A percentile compares a stretch with the other conserved stretches of the same genome.
phyloP scores from a whole-genome alignment of 176 grass and related monocot genomes.

The Thalia dealbata region DNA sequence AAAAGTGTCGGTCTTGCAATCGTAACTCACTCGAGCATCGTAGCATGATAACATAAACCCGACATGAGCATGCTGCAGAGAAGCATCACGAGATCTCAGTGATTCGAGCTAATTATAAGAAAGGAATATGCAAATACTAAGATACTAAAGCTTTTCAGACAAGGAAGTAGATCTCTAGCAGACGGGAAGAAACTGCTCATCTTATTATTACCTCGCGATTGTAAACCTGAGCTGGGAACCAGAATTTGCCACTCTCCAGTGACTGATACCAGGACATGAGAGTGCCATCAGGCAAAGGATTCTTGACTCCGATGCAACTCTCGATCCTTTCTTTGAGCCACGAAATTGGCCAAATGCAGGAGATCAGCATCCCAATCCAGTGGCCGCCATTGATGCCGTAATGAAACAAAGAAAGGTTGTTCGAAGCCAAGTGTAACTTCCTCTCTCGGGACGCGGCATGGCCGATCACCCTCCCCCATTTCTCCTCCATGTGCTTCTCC shows the following conservation, averaged over 20 bases:
- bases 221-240: slow-evolving; percentile 97
- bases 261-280: slow-evolving; percentile 78
- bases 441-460: slow-evolving; percentile 38
- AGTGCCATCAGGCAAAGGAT: slow-evolving; percentile 44
- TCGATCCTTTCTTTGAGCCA: slow-evolving; percentile 48
- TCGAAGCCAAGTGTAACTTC: slow-evolving; percentile 45
- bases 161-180: background rate
- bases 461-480: slow-evolving; percentile 74
- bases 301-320: slow-evolving; percentile 8
- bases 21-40: slow-evolving; percentile 89
- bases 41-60: slow-evolving; percentile 99
- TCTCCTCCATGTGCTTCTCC: slow-evolving; percentile 73
- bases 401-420: slow-evolving; percentile 6
- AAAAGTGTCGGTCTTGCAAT: slow-evolving; percentile 50
- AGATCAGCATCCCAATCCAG: slow-evolving; percentile 45
- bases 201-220: slow-evolving; percentile 79
- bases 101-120: background rate
- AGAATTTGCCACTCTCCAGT: slow-evolving; percentile 68
- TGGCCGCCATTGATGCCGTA: slow-evolving; percentile 21
- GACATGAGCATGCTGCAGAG: slow-evolving; percentile 88
- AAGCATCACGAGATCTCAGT: slow-evolving; percentile 24
- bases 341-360: slow-evolving; percentile 67
- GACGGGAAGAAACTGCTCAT: too few relatives aligned
- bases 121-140: background rate
- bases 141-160: background rate